phyloP scores from a whole-genome alignment of 345 rosid genomes.

The Acer saccharum region DNA sequence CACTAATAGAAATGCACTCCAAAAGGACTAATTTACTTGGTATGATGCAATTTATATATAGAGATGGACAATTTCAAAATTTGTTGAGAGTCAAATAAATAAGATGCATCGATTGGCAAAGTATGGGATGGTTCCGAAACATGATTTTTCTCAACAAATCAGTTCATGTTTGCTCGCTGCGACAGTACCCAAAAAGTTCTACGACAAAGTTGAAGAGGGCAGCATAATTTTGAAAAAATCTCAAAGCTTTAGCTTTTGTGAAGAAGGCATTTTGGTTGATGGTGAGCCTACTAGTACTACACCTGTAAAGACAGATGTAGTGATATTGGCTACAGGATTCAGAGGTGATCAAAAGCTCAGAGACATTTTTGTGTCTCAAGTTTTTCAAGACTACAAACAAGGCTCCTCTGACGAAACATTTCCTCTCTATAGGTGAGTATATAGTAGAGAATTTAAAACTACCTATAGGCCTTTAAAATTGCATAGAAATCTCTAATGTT shows the following conservation, averaged over 20 bases:
- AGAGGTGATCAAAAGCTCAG: conserved; percentile 39
- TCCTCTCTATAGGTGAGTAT: conserved; percentile 46
- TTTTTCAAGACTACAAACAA: conserved; percentile 24
- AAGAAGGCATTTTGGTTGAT: conserved; percentile 29
- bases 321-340: conserved; percentile 45
- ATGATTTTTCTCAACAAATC: conserved; percentile 32
- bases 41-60: conserved; percentile 7
- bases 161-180: conserved; percentile 28
- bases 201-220: conserved; percentile 44
- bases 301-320: conserved; percentile 32
- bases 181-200: conserved; percentile 34
- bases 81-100: conserved; percentile 35
- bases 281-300: conserved; percentile 6
- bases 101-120: conserved; percentile 34
- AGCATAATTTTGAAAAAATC: conserved; percentile 47
- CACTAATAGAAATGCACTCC: not conserved
- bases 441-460: not conserved
- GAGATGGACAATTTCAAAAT: conserved; percentile 40
- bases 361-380: conserved; percentile 29
- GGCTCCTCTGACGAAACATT: conserved; percentile 31
- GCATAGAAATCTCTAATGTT: not conserved
- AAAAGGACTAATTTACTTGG: not conserved
- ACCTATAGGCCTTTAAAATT: not conserved
- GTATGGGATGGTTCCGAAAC: conserved; percentile 49
- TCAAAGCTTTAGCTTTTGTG: conserved; percentile 33